A percentile compares a stretch with the other conserved stretches of the same genome.
These are phyloP conservation scores for Sanghuangporus sanghuang DNA, from an alignment of 1,284 basidiomycete genomes.

Conservation along the genomic window DNA sequence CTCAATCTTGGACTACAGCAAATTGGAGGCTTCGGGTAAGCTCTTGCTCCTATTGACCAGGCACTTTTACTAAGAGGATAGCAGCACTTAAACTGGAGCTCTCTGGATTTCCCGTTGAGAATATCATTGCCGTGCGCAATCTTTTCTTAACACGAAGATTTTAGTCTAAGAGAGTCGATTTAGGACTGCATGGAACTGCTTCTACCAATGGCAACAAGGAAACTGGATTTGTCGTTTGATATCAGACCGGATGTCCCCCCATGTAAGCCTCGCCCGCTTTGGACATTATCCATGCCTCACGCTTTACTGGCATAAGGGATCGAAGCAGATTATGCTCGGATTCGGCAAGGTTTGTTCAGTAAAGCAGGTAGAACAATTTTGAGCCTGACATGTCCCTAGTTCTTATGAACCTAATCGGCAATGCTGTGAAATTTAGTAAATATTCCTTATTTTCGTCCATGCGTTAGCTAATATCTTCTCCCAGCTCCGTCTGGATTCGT, in stretches of 20 bases:
- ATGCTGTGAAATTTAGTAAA: constrained; percentile 62
- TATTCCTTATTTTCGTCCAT: not conserved
- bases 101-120: constrained; percentile 62
- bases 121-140: constrained; percentile 57
- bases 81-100: constrained; percentile 63
- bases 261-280: constrained; percentile 34
- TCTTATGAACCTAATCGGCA: constrained; percentile 70
- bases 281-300: not conserved
- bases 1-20: constrained; percentile 70
- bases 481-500: constrained; percentile 49
- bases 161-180: not conserved
- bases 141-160: not conserved
- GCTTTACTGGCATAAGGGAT: constrained; percentile 42
- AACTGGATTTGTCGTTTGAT: constrained; percentile 65
- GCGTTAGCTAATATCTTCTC: not conserved
- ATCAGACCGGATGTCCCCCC: constrained; percentile 59
- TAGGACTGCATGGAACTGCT: constrained; percentile 71
- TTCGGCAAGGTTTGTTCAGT: constrained; percentile 51
- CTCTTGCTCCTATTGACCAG: not conserved
- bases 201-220: constrained; percentile 65
- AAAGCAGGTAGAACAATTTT: not conserved
- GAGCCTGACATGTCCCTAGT: constrained; percentile 32
- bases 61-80: constrained; percentile 9
- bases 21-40: constrained; percentile 63
- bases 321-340: constrained; percentile 64